Evolutionary conservation across 208 protist species (phyloP).

Genomic region (Angomonas ambiguus): DNA sequence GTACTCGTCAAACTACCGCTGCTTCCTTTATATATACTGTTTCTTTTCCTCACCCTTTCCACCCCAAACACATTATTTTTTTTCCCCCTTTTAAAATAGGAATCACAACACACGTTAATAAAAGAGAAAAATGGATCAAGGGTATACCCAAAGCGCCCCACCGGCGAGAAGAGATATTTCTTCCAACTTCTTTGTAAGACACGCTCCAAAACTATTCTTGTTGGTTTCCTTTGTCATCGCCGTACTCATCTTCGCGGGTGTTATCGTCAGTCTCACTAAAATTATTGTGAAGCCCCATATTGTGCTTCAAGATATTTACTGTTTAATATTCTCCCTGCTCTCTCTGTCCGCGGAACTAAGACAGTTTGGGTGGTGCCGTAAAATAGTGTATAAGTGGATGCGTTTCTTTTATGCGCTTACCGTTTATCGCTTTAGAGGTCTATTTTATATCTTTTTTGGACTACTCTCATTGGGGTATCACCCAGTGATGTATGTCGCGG

Average conservation of each 20-base stretch:
- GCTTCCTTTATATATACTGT: no score
- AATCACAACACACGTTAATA: not conserved
- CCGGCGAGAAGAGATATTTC: not conserved
- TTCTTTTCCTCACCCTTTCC: no score
- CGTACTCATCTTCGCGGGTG: slow-evolving; percentile 30
- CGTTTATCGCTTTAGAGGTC: slow-evolving; percentile 46
- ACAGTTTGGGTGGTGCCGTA: slow-evolving; percentile 41
- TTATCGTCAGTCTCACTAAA: slow-evolving; percentile 39
- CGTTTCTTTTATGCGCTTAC: slow-evolving; percentile 74
- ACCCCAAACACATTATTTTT: no score
- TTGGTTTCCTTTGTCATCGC: slow-evolving; percentile 23
- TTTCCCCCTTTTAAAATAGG: not conserved
- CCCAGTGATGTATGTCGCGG: slow-evolving; percentile 35
- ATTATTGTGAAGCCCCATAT: slow-evolving; percentile 16
- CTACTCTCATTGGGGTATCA: slow-evolving; percentile 40
- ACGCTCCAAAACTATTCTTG: slow-evolving; percentile 56
- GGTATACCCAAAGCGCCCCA: not conserved
- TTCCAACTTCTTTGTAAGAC: slow-evolving; percentile 30
- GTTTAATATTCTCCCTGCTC: slow-evolving; percentile 60
- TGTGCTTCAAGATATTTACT: slow-evolving; percentile 50
- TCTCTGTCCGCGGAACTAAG: slow-evolving; percentile 64
- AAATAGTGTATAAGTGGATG: slow-evolving; percentile 57
- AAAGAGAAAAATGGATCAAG: slow-evolving; percentile 7
- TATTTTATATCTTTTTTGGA: slow-evolving; percentile 80
- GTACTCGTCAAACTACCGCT: no score